Evolutionary conservation across 2,329 filamentous ascomycete genomes (phyloP), one percentile per base, ranked within the genome.

Genomic region (Botryotinia narcissicola): DNA sequence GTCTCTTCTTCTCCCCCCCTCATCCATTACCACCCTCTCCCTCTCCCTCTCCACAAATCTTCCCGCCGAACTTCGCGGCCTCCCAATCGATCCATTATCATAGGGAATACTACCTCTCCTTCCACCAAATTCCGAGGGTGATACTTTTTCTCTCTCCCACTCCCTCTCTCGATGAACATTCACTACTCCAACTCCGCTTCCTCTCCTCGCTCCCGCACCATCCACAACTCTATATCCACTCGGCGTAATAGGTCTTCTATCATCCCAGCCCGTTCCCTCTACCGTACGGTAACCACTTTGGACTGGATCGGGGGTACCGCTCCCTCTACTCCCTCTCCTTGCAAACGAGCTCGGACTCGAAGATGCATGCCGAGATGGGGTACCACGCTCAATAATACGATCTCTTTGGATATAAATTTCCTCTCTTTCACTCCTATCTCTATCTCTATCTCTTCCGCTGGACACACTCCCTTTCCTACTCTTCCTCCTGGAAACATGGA

Each of bases 171-270:
- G 29, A 37, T 66, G 42, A n/a, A 37, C 1, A 51, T 16, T 66
- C 16, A 6, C 57, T 22, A 63, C n/a, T 3, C 66, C 46, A 2
- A 57, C 46, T 16, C 51, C 69, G 12, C 57, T 63, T 22, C 57
- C 69, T n/a, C 57, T 71, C 14, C 57, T 61, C 2, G 25, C 25
- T n/a, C 57, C 57, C 44, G 44, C 32, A 3, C 59, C 44, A 7
- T 71, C 69, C n/a, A 71, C 32, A 64, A 63, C 42, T 29, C 69
- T 64, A 54, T 71, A 64, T n/a, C 69, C 69, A 51, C 69, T 32
- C 3, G 59, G 57, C 18, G 44, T 63, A 29, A 40, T 63, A 1
- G 70, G 60, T 51, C 42, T 71, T 22, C 59, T 22, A 9, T 63
- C 35, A 32, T 68, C 64, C 64, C 64, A 68, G 4, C 64, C 64